Base-by-base conservation (phyloP, 2,329 filamentous ascomycete species). In the Aureobasidium sp. region DNA sequence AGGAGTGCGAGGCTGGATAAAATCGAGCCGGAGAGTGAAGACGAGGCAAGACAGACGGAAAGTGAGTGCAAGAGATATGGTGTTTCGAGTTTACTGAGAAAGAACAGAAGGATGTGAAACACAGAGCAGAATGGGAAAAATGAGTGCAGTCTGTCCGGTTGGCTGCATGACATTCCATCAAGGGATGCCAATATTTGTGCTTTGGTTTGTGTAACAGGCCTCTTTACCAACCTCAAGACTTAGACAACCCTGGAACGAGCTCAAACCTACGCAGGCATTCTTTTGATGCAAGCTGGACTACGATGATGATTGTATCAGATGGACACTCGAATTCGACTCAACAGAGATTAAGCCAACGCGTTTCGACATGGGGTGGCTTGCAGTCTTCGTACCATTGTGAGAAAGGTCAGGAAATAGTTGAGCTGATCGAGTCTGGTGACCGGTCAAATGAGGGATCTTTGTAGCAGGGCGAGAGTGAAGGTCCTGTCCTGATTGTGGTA, bases 111-210 rank as follows among this genome's bases (percentile, higher is more conserved):
- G 15, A 38, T n/a, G 2, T 8, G 47, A 21, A 27, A 53, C 6
- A 6, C 15, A 3, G 21, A 21, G 49, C 49, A 38, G 40, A 13
- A 35, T 25, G 23, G 8, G 25, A 23, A n/a, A 37, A 37, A n/a
- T 42, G 13, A 17, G 21, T 54, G 50, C 50, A 54, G 50, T 17
- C 11, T 31, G 35, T 53, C 15, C 17, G 25, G 42, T 31, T 54
- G 37, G 37, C 25, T 54, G 50, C 50, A 42, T 53, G 50, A 42
- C 50, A 54, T 54, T 40, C 50, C 50, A 21, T 54, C 23, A 19
- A 54, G 37, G 23, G n/a, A 31, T 9, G 50, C 37, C 35, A 42
- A 54, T 54, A 37, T 54, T 42, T 54, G 37, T 42, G 50, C 50
- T 37, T 54, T 54, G 50, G 37, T 42, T 54, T 31, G 37, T 54